Evolutionary conservation across 2,329 filamentous ascomycete genomes (phyloP), one percentile per base, ranked within the genome.

Genomic region (Uncinocarpus reesii): DNA sequence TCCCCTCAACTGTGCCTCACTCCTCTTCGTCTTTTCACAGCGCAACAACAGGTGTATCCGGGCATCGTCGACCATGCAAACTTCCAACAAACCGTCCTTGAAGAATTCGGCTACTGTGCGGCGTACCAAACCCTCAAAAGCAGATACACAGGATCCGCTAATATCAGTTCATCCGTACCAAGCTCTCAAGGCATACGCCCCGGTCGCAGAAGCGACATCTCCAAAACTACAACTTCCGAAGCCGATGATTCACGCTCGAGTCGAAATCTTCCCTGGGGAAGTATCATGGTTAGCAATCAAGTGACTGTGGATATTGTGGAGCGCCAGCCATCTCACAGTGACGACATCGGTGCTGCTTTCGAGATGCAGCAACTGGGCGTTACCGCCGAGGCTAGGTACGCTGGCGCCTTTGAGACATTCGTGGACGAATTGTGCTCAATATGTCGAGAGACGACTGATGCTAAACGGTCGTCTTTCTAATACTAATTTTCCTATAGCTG

Each of bases 11-110:
- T 77, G 57, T 70, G 74, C 48, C 82, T 83, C 54, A 70, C 76
- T 1, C 80, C 82, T 0, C 65, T 84, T 24, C 74, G 67, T 37
- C 79, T 85, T 54, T 84, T 85, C 67, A 79, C 77, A 54, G 69
- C 76, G 6, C 79, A 81, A 50, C 83, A 86, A 61, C 74, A 81
- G 52, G 72, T 78, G 0, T 75, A 80, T 55, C 68, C 72, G 23
- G 71, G 71, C 51, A 70, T 73, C 26, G 65, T 71, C 0, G 75
- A 79, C 53, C 73, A 79, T 37, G 71, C 77, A 3, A 73, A 72
- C 2, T 85, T 86, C 56, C 72, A 75, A 1, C 73, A 77, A 49
- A 72, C 73, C 26, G 71, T 82, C 2, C 76, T 80, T 56, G 73
- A 76, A 52, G 81, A 84, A 52, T 73, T 84, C 49, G 73, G 73